Evolutionary conservation across 768 basidiomycete species (phyloP).

Genomic region (Amanita pseudoporphyria): DNA sequence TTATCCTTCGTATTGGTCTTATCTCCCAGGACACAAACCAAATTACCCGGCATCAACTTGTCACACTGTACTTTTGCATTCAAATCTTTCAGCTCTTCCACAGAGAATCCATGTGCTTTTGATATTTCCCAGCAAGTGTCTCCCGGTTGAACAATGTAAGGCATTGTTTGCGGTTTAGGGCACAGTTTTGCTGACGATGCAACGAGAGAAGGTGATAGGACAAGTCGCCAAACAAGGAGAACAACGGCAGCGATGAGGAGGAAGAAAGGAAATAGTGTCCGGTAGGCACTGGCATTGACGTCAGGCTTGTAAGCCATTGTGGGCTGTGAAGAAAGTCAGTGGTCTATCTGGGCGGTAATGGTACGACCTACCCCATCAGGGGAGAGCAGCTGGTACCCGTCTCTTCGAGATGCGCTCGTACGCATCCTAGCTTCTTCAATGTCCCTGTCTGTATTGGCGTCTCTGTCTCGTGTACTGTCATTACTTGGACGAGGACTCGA

Average conservation of each 20-base stretch:
- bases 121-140: constrained; percentile 63
- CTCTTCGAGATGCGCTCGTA: constrained; percentile 29
- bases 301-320: constrained; percentile 22
- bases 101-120: constrained; percentile 32
- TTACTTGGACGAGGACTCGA: constrained; percentile 17
- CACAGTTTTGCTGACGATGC: constrained; percentile 23
- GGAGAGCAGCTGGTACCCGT: constrained; percentile 48
- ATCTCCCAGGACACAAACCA: constrained; percentile 44
- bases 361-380: constrained; percentile 37
- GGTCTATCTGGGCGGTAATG: background rate
- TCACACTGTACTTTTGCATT: constrained; percentile 49
- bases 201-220: constrained; percentile 33
- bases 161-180: constrained; percentile 26
- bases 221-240: constrained; percentile 54
- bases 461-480: background rate
- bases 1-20: background rate
- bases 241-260: constrained; percentile 55
- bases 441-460: constrained; percentile 23
- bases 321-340: constrained; percentile 10
- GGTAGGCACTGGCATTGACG: constrained; percentile 38
- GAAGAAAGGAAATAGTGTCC: constrained; percentile 63
- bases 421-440: constrained; percentile 36
- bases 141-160: constrained; percentile 44
- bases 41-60: constrained; percentile 48
- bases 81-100: constrained; percentile 41